Evolutionary conservation across 75 land plant species (phyloP), one percentile per base, ranked within the genome.

Genomic region (Pinus tabuliformis): DNA sequence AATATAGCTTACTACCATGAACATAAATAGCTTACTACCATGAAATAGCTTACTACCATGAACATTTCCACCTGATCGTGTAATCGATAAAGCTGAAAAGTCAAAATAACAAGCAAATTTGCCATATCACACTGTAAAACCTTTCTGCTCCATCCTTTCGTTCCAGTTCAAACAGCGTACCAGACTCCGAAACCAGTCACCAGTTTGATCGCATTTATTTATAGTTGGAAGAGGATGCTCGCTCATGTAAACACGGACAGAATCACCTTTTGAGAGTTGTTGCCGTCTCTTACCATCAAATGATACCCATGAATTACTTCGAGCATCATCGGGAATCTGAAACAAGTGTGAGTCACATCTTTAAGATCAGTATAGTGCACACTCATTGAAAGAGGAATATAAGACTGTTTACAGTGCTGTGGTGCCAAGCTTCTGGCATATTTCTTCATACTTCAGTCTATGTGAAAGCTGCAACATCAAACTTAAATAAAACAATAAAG

Each of bases 221-320:
- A 97, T 94, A 2, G 98, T 97, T 73, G 99, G 98, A 62, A 97
- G 83, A 6, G 98, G 98, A 74, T 93, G 95, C 74, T 92, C 87
- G 76, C 99, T 95, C 98, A 97, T 95, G 28, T 57, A 79, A 83
- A 97, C 88, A 14, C 89, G 77, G 57, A 97, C 84, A 33, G 98
- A 95, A 82, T 97, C 92, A 57, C 99, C 98, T 81, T 89, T 88
- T 18, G 91, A 92, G 33, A 97, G 90, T 60, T 97, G 99, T 54
- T 97, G 99, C 45, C 98, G 89, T 84, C 98, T 93, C 84, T 97
- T 97, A 28, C 98, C 99, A 82, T 97, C 99, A 81, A 97, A 97
- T 24, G 99, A 97, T 11, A 97, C 98, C 99, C 99, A 97, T 14
- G 96, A 98, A 81, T 93, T 97, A 76, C 96, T 97, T 62, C 99